Evolutionary conservation across 768 basidiomycete genomes (phyloP).

Genomic region (Mycena metata): DNA sequence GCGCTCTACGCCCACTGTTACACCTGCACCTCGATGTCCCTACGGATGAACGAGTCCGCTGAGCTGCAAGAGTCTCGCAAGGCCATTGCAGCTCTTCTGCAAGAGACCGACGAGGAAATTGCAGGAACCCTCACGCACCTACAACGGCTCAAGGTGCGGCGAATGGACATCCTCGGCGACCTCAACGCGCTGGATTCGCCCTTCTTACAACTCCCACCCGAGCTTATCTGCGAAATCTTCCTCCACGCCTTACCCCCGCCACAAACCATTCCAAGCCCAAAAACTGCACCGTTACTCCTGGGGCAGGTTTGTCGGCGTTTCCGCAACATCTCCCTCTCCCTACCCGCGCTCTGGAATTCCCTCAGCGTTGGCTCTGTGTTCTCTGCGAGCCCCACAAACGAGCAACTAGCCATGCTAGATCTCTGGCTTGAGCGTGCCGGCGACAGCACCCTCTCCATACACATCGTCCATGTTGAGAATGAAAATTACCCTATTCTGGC

Average conservation of each 20-base stretch:
- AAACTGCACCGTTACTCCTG: constrained; percentile 22
- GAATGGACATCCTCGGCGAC: constrained; percentile 14
- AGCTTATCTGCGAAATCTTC: constrained; percentile 34
- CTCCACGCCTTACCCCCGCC: constrained; percentile 10
- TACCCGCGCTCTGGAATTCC: constrained; percentile 24
- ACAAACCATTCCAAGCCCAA: constrained; percentile 11
- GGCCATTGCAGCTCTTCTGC: neutral
- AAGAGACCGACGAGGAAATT: constrained; percentile 29
- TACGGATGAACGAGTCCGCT: no score
- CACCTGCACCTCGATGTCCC: no score
- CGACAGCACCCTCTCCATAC: constrained; percentile 14
- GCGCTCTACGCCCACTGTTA: no score
- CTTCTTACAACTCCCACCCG: constrained; percentile 23
- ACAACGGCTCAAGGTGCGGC: constrained; percentile 9
- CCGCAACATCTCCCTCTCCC: constrained; percentile 19
- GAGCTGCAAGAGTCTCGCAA: no score
- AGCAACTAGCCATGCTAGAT: constrained; percentile 17
- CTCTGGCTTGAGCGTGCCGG: constrained; percentile 23
- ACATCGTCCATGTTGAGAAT: constrained; percentile 1
- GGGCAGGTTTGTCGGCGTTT: constrained; percentile 26
- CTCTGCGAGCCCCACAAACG: neutral
- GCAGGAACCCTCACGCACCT: constrained; percentile 31
- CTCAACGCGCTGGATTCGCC: constrained; percentile 19
- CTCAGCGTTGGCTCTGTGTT: constrained; percentile 12
- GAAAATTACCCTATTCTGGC: neutral